Base-by-base conservation (phyloP, 1,139 yeast species). In the Casaregolazyma suthepensis region DNA sequence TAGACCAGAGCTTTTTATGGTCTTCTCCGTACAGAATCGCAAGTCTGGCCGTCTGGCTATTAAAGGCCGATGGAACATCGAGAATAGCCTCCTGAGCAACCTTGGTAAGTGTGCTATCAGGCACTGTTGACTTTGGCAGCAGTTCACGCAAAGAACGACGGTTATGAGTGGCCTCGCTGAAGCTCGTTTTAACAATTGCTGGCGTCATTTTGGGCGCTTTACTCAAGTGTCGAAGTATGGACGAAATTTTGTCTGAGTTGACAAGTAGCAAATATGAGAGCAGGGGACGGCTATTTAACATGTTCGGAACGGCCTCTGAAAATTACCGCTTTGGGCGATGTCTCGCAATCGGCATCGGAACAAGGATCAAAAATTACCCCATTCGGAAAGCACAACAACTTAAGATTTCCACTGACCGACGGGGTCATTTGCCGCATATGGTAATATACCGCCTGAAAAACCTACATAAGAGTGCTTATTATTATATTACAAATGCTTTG, bases 1-100 rank as follows among this genome's bases (percentile, higher is more conserved):
- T 65, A 53, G 66, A 65, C 80, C 80, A 76, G 19, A 75, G 71
- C 52, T 68, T 60, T 54, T 69, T 70, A 69, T 75, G 77, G 47
- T 73, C 59, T 3, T 63, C 73, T 53, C 78, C 79, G 55, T 70
- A 68, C 49, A 75, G 53, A 56, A 75, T 67, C 20, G 72, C 59
- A 15, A 77, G 77, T 50, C 80, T 71, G 62, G 73, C 67, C 46
- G 72, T 68, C 63, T 76, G 80, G 46, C 75, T 71, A 70, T 76
- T 76, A 72, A 74, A 74, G n/a, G 76, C 66, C 18, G 77, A 73
- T 61, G 78, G 78, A 7, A 75, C 71, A 63, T 74, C 26, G 5
- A 42, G 45, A 42, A 42, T 18, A 17, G 45, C 45, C 1, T 2
- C 6, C 45, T 42, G 10, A 17, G 45, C 45, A 22, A 42, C 3